Evolutionary conservation across 2,329 filamentous ascomycete species (phyloP).

Genomic region (Lachnellula cervina): DNA sequence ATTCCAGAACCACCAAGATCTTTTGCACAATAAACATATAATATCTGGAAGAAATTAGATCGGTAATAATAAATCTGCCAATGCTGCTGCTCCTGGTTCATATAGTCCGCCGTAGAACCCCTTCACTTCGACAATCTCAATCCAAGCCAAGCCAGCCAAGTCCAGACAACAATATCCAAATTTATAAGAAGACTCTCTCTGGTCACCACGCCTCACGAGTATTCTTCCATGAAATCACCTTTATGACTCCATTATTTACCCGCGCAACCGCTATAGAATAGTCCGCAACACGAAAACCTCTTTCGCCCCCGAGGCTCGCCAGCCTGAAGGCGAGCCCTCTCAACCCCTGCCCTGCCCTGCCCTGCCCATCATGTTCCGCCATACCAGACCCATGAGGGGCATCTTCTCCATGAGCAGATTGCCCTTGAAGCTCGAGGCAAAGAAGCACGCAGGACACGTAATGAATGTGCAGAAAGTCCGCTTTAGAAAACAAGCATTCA

Average conservation of each 20-base stretch:
- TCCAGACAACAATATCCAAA: neutral
- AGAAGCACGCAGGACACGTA: constrained; percentile 16
- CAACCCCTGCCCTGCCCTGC: neutral
- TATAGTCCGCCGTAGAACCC: too few species aligned
- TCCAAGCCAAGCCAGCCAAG: too few species aligned
- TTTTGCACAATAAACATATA: too few species aligned
- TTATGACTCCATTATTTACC: neutral
- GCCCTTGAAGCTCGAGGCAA: constrained; percentile 20
- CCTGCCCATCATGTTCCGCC: constrained; percentile 23
- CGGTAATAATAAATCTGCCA: too few species aligned
- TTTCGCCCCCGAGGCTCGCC: constrained; percentile 19
- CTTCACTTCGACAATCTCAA: too few species aligned
- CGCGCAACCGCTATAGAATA: neutral
- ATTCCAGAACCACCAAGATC: too few species aligned
- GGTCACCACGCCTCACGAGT: neutral
- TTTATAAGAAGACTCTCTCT: neutral
- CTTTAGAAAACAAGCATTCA: constrained; percentile 16
- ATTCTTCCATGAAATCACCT: neutral
- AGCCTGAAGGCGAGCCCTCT: constrained; percentile 26
- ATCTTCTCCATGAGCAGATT: constrained; percentile 24
- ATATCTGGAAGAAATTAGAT: too few species aligned
- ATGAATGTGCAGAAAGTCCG: constrained; percentile 25
- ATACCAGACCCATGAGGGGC: constrained; percentile 15
- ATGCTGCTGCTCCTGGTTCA: too few species aligned
- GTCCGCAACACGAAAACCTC: neutral